Conservation (phyloP, 768 basidiomycete genomes). For the Kondoa malvinella region DNA sequence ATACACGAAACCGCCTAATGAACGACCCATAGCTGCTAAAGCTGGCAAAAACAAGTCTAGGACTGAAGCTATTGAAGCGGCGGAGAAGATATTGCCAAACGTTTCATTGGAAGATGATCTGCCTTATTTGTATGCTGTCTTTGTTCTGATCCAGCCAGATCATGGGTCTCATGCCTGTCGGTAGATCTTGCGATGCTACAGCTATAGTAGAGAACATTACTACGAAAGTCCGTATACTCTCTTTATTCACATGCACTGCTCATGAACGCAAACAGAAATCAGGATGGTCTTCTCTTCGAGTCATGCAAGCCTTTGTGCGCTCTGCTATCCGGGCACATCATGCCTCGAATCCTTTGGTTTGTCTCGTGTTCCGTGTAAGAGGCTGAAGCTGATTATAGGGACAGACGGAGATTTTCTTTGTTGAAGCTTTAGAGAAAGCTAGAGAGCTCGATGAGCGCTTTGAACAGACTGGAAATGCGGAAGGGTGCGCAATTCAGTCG, state of each 20-base stretch:
- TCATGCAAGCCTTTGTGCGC: conserved; percentile 21
- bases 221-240: neutral
- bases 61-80: neutral
- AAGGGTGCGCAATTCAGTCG: conserved; percentile 4
- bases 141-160: neutral
- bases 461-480: conserved; percentile 17
- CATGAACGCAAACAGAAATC: neutral
- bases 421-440: conserved; percentile 18
- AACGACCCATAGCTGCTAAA: neutral
- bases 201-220: neutral
- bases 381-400: neutral
- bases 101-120: neutral
- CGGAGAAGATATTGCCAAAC: neutral
- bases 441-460: conserved; percentile 22
- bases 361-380: neutral
- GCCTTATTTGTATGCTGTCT: conserved; percentile 1
- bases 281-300: conserved; percentile 19
- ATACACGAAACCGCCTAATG: neutral
- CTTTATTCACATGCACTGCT: no score
- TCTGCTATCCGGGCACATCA: conserved; percentile 12
- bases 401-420: conserved; percentile 19
- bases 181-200: neutral
- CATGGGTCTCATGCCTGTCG: neutral
- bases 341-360: conserved; percentile 15
- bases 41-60: neutral